A percentile compares a stretch with the other conserved stretches of the same genome.
phyloP scores from a whole-genome alignment of 2,329 filamentous ascomycete genomes.

The Neophaeococcomyces mojaviensis region DNA sequence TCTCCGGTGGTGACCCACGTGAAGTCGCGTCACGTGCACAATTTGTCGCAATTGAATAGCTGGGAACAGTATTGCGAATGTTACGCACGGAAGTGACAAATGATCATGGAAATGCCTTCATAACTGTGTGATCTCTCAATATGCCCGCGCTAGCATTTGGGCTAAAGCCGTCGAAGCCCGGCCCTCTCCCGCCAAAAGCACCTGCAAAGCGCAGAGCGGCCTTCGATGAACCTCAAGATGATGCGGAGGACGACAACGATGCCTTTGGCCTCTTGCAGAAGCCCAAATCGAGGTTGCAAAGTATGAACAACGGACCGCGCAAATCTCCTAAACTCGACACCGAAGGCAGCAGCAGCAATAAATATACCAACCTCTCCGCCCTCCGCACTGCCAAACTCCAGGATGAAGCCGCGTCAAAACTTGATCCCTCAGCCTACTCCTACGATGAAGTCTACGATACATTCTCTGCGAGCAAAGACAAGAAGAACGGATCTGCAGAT shows the following conservation, averaged over 20 bases:
- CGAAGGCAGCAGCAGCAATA: slow-evolving; percentile 13
- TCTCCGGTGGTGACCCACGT: no score
- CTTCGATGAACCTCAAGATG: slow-evolving; percentile 37
- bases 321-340: slow-evolving; percentile 29
- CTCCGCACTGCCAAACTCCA: slow-evolving; percentile 40
- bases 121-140: no score
- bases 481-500: slow-evolving; percentile 12
- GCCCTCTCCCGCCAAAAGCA: slow-evolving; percentile 23
- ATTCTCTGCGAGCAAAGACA: slow-evolving; percentile 27
- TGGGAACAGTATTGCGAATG: no score
- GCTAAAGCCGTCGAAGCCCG: slow-evolving; percentile 33
- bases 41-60: no score
- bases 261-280: slow-evolving; percentile 9
- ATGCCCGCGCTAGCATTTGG: slow-evolving; percentile 35
- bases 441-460: slow-evolving; percentile 45
- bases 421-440: slow-evolving; percentile 43
- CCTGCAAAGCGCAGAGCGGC: slow-evolving; percentile 42
- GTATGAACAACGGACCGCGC: slow-evolving; percentile 17
- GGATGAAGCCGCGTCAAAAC: slow-evolving; percentile 34
- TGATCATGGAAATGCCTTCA: no score
- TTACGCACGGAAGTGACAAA: no score
- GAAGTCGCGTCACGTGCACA: no score
- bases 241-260: slow-evolving; percentile 20
- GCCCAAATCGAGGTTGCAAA: slow-evolving; percentile 23
- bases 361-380: slow-evolving; percentile 40